Evolutionary conservation across 2,329 filamentous ascomycete species (phyloP).

Genomic region (Alternaria ventricosa): DNA sequence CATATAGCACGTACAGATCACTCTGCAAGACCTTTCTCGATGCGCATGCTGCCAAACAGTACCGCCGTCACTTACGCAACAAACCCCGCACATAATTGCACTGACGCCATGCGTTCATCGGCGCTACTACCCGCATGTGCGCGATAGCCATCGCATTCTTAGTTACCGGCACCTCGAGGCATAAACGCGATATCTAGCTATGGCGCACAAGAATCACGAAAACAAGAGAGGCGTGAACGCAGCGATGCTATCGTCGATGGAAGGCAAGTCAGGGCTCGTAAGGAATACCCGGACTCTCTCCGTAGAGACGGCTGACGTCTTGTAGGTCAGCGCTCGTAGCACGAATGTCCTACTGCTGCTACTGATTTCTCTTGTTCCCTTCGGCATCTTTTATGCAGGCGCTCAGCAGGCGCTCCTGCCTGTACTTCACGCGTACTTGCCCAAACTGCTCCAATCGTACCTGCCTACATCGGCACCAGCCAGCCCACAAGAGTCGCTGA

Average conservation of each 20-base stretch:
- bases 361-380: neutral
- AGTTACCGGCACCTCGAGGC: neutral
- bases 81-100: neutral
- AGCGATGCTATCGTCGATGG: neutral
- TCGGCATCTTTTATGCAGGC: neutral
- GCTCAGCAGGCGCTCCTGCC: conserved; percentile 7
- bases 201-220: neutral
- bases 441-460: conserved; percentile 10
- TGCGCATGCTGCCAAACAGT: neutral
- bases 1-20: neutral
- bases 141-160: too few species aligned
- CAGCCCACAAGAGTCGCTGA: neutral
- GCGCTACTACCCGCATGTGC: neutral
- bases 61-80: neutral
- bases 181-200: neutral
- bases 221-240: neutral
- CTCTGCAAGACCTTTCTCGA: neutral
- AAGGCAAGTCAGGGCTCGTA: neutral
- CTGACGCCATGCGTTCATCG: neutral
- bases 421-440: conserved; percentile 1
- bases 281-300: neutral
- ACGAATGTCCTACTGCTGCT: neutral
- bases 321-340: neutral
- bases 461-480: neutral
- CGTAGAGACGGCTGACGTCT: neutral